Evolutionary conservation across 805 yeast species (phyloP).

Genomic region (Nematodospora valgi): DNA sequence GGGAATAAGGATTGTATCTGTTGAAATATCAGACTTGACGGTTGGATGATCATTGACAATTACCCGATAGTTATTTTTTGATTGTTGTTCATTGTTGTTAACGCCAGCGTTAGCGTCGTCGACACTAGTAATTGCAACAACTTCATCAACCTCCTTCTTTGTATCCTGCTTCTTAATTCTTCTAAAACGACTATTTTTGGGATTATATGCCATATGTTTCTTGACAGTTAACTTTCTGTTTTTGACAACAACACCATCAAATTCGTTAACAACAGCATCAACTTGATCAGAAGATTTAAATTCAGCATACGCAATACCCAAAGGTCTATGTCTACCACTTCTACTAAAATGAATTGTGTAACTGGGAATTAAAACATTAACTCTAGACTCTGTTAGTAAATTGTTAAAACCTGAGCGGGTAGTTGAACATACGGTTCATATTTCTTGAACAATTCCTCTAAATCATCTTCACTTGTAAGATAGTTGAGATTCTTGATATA

Average conservation of each 20-base stretch:
- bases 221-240: constrained; percentile 39
- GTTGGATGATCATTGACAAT: constrained; percentile 1
- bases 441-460: constrained; percentile 41
- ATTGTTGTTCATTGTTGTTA: too few species aligned
- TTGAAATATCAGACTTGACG: constrained; percentile 33
- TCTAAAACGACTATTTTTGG: constrained; percentile 11
- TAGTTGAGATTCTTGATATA: constrained; percentile 54
- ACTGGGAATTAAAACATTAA: constrained; percentile 51
- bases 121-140: too few species aligned
- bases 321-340: constrained; percentile 37
- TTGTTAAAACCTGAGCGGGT: constrained; percentile 1
- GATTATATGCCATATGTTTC: constrained; percentile 42
- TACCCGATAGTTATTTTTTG: too few species aligned
- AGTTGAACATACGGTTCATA: constrained; percentile 42
- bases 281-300: constrained; percentile 29
- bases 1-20: constrained; percentile 45
- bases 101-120: too few species aligned
- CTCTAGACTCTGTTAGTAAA: constrained; percentile 10
- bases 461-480: constrained; percentile 50
- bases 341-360: constrained; percentile 48
- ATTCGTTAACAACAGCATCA: constrained; percentile 20
- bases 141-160: too few species aligned
- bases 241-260: constrained; percentile 25
- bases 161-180: too few species aligned
- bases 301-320: constrained; percentile 53